Base-by-base conservation (phyloP, 163 green algal genomes). In the Scenedesmus sp. region DNA sequence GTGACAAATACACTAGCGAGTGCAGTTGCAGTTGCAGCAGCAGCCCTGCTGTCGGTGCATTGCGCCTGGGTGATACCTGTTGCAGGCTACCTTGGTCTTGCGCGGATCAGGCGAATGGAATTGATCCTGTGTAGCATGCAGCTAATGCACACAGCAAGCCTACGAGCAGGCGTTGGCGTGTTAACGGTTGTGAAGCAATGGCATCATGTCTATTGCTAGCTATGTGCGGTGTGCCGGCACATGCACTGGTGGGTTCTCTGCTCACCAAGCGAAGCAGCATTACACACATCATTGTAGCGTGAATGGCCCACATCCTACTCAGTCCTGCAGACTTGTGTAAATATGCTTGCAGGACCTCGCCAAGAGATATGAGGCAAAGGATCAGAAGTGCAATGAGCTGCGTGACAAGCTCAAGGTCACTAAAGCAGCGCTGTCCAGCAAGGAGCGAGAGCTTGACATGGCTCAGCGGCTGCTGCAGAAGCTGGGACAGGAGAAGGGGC, bases 341-440 rank as follows among this genome's bases (percentile, higher is more conserved):
- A 26, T 26, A n/a, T 86, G 81, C 81, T 26, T 64, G 16, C 84
- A 93, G 90, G 90, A 93, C 16, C 60, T 93, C 1, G 2, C 23
- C 6, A 90, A 87, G 83, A 73, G 84, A 26, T 93, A 90, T 77
- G 90, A 89, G 26, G 70, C 76, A 7, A 93, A 90, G 59, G 84
- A 86, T 26, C 56, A 76, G 16, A 93, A 90, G 84, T 89, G 84
- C 66, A 52, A 59, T 34, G 90, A 90, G 84, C 90, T 93, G 34
- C 90, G 90, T 16, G 26, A 66, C 70, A 93, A 90, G 90, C 84
- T 93, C 70, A 89, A 79, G 20, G 70, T 67, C 26, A 60, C 84
- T 2, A 89, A 90, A 46, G 83, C 90, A 70, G 84, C 90, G 26
- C 60, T 93, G 2, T 59, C 70, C 3, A 57, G 57, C 26, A 62